phyloP scores from a whole-genome alignment of 2,329 filamentous ascomycete genomes.

The Scleromitrula shiraiana region DNA sequence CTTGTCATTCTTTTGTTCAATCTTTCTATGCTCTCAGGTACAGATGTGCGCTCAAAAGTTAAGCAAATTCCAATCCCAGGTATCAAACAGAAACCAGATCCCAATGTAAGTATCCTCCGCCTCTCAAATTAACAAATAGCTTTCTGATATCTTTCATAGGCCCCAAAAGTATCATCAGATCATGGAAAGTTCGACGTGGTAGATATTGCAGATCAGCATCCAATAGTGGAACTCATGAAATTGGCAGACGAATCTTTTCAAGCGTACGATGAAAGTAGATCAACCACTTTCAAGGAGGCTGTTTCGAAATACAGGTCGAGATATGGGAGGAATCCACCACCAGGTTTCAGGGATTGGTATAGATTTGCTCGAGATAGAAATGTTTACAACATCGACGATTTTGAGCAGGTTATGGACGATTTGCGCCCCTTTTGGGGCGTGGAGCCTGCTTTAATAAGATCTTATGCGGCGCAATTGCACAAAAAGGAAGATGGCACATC shows the following conservation, averaged over 20 bases:
- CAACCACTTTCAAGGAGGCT: constrained; percentile 41
- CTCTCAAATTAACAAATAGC: neutral
- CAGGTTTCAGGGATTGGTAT: constrained; percentile 55
- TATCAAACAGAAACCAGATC: neutral
- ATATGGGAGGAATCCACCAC: constrained; percentile 53
- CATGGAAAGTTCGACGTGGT: constrained; percentile 19
- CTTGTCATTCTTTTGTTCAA: constrained; percentile 23
- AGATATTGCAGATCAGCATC: constrained; percentile 23
- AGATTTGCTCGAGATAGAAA: constrained; percentile 42
- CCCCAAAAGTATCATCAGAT: constrained; percentile 20
- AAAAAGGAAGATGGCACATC: constrained; percentile 23
- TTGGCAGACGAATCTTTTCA: constrained; percentile 27
- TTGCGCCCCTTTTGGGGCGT: constrained; percentile 51
- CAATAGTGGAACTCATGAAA: constrained; percentile 27
- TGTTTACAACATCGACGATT: constrained; percentile 53
- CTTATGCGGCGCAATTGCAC: constrained; percentile 36
- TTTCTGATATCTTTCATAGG: constrained; percentile 13
- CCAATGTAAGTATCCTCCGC: constrained; percentile 15
- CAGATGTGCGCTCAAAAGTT: constrained; percentile 22
- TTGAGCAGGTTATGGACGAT: constrained; percentile 57
- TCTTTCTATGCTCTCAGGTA: constrained; percentile 20
- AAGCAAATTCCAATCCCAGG: constrained; percentile 22
- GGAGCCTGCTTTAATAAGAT: constrained; percentile 28
- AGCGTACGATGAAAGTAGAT: constrained; percentile 30
- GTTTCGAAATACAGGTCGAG: constrained; percentile 47